phyloP scores from a whole-genome alignment of 345 rosid species.

The Populus alba region DNA sequence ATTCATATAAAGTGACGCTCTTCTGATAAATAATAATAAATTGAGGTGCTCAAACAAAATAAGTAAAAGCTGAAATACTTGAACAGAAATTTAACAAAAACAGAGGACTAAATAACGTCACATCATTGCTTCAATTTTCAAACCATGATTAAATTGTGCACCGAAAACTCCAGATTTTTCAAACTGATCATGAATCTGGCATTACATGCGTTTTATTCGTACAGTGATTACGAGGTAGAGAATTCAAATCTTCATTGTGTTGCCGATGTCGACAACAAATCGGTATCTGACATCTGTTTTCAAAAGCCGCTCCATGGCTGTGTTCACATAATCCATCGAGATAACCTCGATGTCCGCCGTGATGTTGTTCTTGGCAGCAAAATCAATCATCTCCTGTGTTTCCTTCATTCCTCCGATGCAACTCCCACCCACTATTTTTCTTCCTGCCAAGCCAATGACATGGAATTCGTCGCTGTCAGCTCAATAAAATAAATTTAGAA shows the following conservation, averaged over 20 bases:
- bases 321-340: constrained; percentile 15
- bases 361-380: constrained; percentile 6
- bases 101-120: neutral
- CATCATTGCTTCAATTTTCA: neutral
- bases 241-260: neutral
- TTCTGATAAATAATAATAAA: no score
- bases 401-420: constrained; percentile 13
- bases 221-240: neutral
- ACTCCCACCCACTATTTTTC: constrained; percentile 10
- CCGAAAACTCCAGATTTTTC: neutral
- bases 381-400: constrained; percentile 15
- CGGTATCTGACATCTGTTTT: neutral
- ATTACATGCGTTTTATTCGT: neutral
- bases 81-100: no score
- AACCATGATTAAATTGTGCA: no score
- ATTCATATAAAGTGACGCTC: no score
- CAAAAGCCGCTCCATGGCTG: constrained; percentile 9
- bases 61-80: no score
- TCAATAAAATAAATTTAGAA: no score
- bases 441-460: neutral
- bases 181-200: neutral
- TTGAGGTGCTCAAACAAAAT: neutral
- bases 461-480: neutral
- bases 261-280: neutral
- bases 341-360: constrained; percentile 8